phyloP scores from a whole-genome alignment of 2,329 filamentous ascomycete genomes.

The Phialemonium atrogriseum region DNA sequence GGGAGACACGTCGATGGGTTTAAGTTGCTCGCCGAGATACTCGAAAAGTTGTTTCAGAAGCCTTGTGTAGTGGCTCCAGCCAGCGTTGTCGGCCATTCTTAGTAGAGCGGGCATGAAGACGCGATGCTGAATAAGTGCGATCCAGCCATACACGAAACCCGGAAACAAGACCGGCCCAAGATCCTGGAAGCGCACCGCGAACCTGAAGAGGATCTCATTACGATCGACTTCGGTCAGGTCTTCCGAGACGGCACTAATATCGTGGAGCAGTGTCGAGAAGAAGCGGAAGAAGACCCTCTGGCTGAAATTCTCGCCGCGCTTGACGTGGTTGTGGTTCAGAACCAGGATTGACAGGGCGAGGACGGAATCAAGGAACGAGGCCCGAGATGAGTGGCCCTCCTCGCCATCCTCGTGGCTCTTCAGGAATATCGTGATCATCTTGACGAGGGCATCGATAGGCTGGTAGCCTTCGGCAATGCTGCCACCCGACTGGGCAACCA shows the following conservation, averaged over 20 bases:
- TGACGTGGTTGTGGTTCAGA: slow-evolving; percentile 77
- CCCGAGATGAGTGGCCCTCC: slow-evolving; percentile 53
- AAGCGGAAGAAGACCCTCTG: slow-evolving; percentile 87
- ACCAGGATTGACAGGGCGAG: slow-evolving; percentile 72
- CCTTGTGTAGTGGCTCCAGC: slow-evolving; percentile 70
- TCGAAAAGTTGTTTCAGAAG: slow-evolving; percentile 64
- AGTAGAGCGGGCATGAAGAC: slow-evolving; percentile 76
- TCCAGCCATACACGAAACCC: slow-evolving; percentile 79
- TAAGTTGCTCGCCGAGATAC: slow-evolving; percentile 73
- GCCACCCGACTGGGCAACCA: slow-evolving; percentile 53
- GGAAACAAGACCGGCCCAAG: slow-evolving; percentile 72
- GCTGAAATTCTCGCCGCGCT: slow-evolving; percentile 73
- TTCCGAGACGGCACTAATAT: slow-evolving; percentile 53
- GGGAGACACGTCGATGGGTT: slow-evolving; percentile 58
- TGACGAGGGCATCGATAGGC: slow-evolving; percentile 72
- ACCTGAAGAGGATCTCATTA: slow-evolving; percentile 60
- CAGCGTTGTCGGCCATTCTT: slow-evolving; percentile 54
- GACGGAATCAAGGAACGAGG: slow-evolving; percentile 67
- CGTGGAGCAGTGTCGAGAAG: slow-evolving; percentile 73
- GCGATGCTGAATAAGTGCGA: slow-evolving; percentile 74
- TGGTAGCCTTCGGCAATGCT: slow-evolving; percentile 48
- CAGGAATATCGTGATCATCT: slow-evolving; percentile 69
- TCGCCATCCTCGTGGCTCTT: slow-evolving; percentile 59
- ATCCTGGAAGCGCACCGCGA: slow-evolving; percentile 63
- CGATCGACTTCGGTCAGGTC: slow-evolving; percentile 53